Conservation (phyloP, 352 stramenopile species). For the Globisporangium viniferum region DNA sequence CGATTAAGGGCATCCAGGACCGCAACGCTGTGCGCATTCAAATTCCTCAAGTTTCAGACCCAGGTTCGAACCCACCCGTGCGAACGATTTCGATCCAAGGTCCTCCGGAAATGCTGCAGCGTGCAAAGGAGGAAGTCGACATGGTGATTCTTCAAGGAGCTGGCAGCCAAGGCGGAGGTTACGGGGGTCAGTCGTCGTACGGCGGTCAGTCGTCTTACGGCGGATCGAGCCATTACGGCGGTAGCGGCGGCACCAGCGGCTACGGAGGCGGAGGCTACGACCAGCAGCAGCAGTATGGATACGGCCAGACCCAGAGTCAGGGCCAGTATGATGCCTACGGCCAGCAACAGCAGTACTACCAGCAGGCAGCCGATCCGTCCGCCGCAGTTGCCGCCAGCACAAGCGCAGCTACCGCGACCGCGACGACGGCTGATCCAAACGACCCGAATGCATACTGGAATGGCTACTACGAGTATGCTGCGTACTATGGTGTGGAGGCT, state of each 20-base stretch:
- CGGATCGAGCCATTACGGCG: conserved; percentile 11
- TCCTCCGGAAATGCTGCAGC: conserved; percentile 47
- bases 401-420: conserved; percentile 15
- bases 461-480: conserved; percentile 87
- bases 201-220: conserved; percentile 20
- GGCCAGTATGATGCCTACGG: conserved; percentile 72
- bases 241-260: conserved; percentile 14
- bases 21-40: conserved; percentile 82
- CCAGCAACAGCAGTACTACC: conserved; percentile 80
- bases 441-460: conserved; percentile 89
- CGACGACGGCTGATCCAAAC: conserved; percentile 65
- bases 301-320: conserved; percentile 36
- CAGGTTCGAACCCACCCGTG: conserved; percentile 83
- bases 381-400: conserved; percentile 7
- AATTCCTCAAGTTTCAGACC: conserved; percentile 86
- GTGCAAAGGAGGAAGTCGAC: conserved; percentile 80
- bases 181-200: conserved; percentile 17
- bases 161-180: conserved; percentile 36
- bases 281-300: conserved; percentile 52
- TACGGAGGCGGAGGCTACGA: conserved; percentile 36
- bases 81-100: conserved; percentile 84
- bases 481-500: conserved; percentile 85
- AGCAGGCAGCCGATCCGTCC: conserved; percentile 24
- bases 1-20: conserved; percentile 90
- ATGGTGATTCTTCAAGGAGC: conserved; percentile 74